phyloP scores from a whole-genome alignment of 1,139 yeast species.

The Debaryomyces fabryi region DNA sequence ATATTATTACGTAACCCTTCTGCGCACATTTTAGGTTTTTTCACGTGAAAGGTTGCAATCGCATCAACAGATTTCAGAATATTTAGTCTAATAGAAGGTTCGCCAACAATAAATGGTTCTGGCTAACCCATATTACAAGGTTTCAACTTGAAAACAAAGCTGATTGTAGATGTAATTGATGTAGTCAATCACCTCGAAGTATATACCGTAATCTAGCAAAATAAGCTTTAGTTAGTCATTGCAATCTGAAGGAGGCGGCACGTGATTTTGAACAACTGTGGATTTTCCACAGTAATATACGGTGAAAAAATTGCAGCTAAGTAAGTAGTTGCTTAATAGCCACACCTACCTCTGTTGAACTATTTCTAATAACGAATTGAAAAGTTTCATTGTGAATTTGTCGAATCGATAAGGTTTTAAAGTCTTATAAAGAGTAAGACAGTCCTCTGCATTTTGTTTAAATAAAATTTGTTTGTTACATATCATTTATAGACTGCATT shows the following conservation, averaged over 20 bases:
- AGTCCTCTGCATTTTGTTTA: neutral
- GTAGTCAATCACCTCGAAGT: neutral
- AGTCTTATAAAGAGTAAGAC: neutral
- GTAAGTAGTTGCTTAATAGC: neutral
- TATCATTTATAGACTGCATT: neutral
- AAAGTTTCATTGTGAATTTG: neutral
- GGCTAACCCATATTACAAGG: neutral
- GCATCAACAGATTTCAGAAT: slow-evolving; percentile 2
- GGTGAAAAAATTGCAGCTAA: slow-evolving; percentile 6
- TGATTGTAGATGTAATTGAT: neutral
- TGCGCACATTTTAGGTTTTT: neutral
- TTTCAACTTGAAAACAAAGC: neutral
- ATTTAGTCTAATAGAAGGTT: neutral
- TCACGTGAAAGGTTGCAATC: slow-evolving; percentile 9
- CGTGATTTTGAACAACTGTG: slow-evolving; percentile 27
- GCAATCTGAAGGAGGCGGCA: slow-evolving; percentile 11
- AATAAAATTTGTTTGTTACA: neutral
- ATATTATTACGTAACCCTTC: neutral
- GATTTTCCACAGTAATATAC: slow-evolving; percentile 11
- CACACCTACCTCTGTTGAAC: neutral
- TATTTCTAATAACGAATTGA: neutral
- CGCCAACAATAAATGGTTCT: neutral
- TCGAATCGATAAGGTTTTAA: neutral
- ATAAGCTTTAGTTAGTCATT: neutral
- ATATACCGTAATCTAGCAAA: neutral